A percentile compares a stretch with the other conserved stretches of the same genome.
Evolutionary conservation across 306 rosid species (phyloP).

Genomic region (Malus asiatica): DNA sequence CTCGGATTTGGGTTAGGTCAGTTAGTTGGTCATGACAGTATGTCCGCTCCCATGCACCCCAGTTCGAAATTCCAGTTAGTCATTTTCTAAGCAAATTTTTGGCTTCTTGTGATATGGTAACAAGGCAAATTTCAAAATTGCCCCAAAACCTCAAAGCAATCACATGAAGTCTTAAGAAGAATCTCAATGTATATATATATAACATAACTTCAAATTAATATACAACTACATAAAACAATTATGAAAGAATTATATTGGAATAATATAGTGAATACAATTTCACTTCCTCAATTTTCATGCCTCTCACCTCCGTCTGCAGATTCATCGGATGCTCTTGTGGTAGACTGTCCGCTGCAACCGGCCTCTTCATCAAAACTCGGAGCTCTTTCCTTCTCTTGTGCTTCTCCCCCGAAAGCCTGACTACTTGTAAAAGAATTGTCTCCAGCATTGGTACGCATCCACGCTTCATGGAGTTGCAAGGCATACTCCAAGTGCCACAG

Average conservation of each 20-base stretch:
- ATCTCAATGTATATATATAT: not conserved
- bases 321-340: constrained; percentile 17
- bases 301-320: constrained; percentile 19
- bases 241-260: constrained; percentile 44
- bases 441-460: constrained; percentile 38
- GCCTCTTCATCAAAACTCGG: constrained; percentile 22
- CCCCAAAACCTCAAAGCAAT: not conserved
- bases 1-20: not conserved
- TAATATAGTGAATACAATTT: constrained; percentile 1
- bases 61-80: no score
- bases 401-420: constrained; percentile 31
- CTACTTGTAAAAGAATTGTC: constrained; percentile 44
- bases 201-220: not conserved
- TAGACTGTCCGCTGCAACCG: constrained; percentile 21
- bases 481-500: constrained; percentile 89
- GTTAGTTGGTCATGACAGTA: not conserved
- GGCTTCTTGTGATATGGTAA: not conserved
- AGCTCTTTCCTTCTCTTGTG: constrained; percentile 22
- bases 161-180: no score
- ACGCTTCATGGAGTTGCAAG: constrained; percentile 83
- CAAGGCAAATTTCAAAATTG: not conserved
- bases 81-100: not conserved
- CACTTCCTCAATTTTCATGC: constrained; percentile 9
- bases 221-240: constrained; percentile 31
- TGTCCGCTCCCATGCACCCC: not conserved